Percentiles rank a stretch among this genome's conserved stretches.
These are phyloP conservation scores for Meira miltonrushii DNA, from an alignment of 1,284 basidiomycete species.

Conservation along the genomic window DNA sequence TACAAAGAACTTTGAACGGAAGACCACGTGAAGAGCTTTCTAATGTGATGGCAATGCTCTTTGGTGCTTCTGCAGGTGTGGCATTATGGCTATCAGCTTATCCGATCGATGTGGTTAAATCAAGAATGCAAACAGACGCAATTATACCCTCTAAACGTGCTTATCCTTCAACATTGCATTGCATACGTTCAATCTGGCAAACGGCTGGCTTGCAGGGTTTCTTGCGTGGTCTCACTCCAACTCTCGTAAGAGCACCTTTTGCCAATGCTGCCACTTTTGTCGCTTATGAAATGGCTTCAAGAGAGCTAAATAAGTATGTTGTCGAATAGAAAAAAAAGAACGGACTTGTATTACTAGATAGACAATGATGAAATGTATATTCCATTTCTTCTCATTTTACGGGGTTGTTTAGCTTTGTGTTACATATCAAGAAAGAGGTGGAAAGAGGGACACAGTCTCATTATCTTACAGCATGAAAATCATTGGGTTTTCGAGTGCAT, in stretches of 20 bases:
- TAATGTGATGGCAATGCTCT: slow-evolving; percentile 34
- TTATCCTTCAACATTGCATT: slow-evolving; percentile 76
- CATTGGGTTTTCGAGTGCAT: slow-evolving; percentile 92
- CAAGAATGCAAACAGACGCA: slow-evolving; percentile 82
- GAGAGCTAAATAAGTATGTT: slow-evolving; percentile 11
- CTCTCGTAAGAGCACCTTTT: slow-evolving; percentile 67
- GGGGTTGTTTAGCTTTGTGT: too few relatives aligned
- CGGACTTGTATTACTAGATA: too few relatives aligned
- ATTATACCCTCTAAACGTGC: slow-evolving; percentile 58
- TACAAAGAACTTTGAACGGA: slow-evolving; percentile 50
- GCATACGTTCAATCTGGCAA: slow-evolving; percentile 72
- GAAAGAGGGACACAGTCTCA: too few relatives aligned
- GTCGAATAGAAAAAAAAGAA: not conserved
- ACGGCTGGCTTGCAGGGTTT: slow-evolving; percentile 79
- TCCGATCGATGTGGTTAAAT: slow-evolving; percentile 61
- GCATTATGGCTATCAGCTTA: slow-evolving; percentile 46
- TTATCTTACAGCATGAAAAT: slow-evolving; percentile 53
- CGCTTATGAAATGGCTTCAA: slow-evolving; percentile 36
- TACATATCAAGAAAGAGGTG: too few relatives aligned
- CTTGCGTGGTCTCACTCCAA: slow-evolving; percentile 80
- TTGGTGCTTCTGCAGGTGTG: slow-evolving; percentile 38
- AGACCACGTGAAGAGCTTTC: slow-evolving; percentile 29
- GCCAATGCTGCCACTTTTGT: slow-evolving; percentile 51
- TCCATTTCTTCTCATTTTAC: too few relatives aligned
- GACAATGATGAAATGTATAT: too few relatives aligned